phyloP scores from a whole-genome alignment of 2,329 filamentous ascomycete genomes.

The Colletotrichum eleusines region DNA sequence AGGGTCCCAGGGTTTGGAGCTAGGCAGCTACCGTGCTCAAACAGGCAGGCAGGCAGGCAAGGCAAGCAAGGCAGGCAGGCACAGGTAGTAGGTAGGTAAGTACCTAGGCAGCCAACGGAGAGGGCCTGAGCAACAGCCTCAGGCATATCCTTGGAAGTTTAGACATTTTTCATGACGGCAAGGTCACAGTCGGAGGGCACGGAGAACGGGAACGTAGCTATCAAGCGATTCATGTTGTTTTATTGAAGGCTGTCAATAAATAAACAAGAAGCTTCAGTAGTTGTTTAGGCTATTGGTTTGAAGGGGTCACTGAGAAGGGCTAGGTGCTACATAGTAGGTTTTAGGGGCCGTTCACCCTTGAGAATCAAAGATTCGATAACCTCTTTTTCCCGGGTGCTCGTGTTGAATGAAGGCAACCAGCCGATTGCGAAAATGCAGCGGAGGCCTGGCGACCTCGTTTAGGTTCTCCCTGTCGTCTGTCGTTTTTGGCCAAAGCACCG shows the following conservation, averaged over 20 bases:
- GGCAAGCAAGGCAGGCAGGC: slow-evolving; percentile 19
- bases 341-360: background rate
- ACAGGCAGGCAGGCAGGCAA: slow-evolving; percentile 23
- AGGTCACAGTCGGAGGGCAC: slow-evolving; percentile 3
- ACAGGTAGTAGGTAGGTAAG: slow-evolving; percentile 21
- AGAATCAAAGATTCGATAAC: background rate
- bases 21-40: slow-evolving; percentile 36
- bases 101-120: background rate
- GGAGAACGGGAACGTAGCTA: slow-evolving; percentile 22
- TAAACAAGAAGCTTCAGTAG: slow-evolving; percentile 11
- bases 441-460: background rate
- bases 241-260: slow-evolving; percentile 13
- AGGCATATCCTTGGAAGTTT: slow-evolving; percentile 18
- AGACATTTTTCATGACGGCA: slow-evolving; percentile 3
- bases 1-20: slow-evolving; percentile 17
- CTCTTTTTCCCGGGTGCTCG: background rate
- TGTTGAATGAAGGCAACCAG: background rate
- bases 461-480: slow-evolving; percentile 7
- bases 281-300: slow-evolving; percentile 5
- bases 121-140: slow-evolving; percentile 14
- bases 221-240: slow-evolving; percentile 4
- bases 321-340: background rate
- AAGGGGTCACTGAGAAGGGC: background rate
- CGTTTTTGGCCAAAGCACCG: background rate
- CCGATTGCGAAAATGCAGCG: background rate